Evolutionary conservation across 495 filamentous ascomycete species (phyloP), one percentile per base, ranked within the genome.

Genomic region (Talaromyces proteolyticus): DNA sequence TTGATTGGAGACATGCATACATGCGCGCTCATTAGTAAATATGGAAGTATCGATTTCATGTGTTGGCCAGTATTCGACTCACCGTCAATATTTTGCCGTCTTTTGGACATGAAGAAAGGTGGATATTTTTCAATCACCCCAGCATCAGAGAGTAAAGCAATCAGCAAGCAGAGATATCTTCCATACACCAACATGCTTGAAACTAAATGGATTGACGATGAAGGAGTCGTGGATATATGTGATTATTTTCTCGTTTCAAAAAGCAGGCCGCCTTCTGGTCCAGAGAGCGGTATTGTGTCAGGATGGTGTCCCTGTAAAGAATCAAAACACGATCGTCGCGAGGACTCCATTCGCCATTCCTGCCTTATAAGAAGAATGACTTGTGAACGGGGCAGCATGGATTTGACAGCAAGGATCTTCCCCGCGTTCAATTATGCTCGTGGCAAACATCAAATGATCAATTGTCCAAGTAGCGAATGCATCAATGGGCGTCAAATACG

Each of bases 1-100:
- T 66, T 88, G 51, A 85, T 87, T 57, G 84, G 85, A 10, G 86
- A 87, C 57, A 87, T 88, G 84, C 73, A 80, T 55, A 87, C 85
- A 14, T 85, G 81, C 65, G 84, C 85, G 18, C 66, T 88, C 20
- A 75, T 86, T 23, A 82, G 80, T 57, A 82, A 85, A 58, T 79
- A 81, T 53, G 84, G 85, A 8, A 82, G 80, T 54, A 58, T 87
- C 54, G 84, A 87, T 63, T 87, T 78, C 56, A 86, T 88, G 84
- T 88, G 84, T 60, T 88, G 85, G 82, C 81, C 81, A 6, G 79
- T 82, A 46, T 85, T 84, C 47, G 81, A 84, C 61, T 85, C 81
- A 1, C 80, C 81, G 2, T 74, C 78, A 0, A 65, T 85, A 44
- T 86, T 85, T 61, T 84, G 81, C 59, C 75, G 82, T 44, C 68